A percentile compares a stretch with the other conserved stretches of the same genome.
phyloP scores from a whole-genome alignment of 2,329 filamentous ascomycete genomes.

The Cladophialophora exuberans region DNA sequence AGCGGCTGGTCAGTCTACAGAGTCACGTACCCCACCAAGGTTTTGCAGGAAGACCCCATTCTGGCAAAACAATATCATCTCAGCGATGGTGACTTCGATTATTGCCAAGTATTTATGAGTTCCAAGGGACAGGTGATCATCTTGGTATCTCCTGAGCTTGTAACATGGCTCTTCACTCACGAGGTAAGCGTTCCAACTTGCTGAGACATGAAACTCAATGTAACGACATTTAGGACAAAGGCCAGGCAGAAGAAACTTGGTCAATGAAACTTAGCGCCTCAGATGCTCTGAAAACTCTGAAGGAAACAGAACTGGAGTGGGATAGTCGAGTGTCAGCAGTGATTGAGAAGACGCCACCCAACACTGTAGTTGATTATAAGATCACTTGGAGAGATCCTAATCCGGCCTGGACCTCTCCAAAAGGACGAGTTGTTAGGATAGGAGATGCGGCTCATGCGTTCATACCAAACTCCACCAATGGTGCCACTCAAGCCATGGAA shows the following conservation, averaged over 20 bases:
- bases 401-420: constrained; percentile 41
- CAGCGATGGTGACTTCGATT: background rate
- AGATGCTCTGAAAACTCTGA: background rate
- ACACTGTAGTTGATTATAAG: constrained; percentile 14
- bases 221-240: constrained; percentile 44
- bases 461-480: constrained; percentile 53
- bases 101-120: background rate
- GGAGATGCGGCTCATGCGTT: constrained; percentile 57
- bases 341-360: constrained; percentile 25
- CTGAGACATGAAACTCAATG: background rate
- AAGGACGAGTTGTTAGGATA: constrained; percentile 48
- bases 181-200: background rate
- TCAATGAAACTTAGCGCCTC: constrained; percentile 39
- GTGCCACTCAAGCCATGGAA: constrained; percentile 54
- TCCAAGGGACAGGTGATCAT: background rate
- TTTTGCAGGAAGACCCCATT: background rate
- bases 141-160: constrained; percentile 1
- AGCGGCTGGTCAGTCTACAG: constrained; percentile 35
- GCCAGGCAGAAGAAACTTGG: constrained; percentile 52
- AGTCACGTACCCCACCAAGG: constrained; percentile 32
- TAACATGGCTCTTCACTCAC: background rate
- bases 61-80: background rate
- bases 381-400: constrained; percentile 15
- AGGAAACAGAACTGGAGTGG: constrained; percentile 34
- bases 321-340: constrained; percentile 42